Evolutionary conservation across 1,139 yeast species (phyloP).

Genomic region (Sugiyamaella neomexicana): DNA sequence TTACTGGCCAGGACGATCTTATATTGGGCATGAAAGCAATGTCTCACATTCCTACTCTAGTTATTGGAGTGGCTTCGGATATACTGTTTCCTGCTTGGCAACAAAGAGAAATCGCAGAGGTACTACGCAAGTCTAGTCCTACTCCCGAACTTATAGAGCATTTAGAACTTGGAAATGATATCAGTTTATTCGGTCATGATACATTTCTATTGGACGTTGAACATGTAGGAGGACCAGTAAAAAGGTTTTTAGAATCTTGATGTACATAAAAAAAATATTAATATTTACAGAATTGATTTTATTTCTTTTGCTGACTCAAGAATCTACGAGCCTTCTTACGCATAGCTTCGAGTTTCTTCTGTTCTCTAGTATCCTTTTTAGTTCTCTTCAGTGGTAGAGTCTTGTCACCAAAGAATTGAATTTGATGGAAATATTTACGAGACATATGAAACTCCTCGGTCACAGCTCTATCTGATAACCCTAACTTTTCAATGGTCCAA

Average conservation of each 20-base stretch:
- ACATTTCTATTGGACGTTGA: conserved; percentile 78
- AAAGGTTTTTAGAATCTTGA: conserved; percentile 51
- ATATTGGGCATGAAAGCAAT: conserved; percentile 63
- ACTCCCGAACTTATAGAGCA: conserved; percentile 48
- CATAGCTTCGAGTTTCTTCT: conserved; percentile 32
- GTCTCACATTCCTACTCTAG: conserved; percentile 65
- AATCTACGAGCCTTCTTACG: conserved; percentile 36
- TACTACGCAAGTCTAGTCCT: conserved; percentile 50
- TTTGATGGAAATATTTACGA: conserved; percentile 80
- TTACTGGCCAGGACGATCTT: conserved; percentile 52
- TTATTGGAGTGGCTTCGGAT: conserved; percentile 90
- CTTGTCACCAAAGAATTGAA: conserved; percentile 70
- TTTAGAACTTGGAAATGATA: conserved; percentile 70
- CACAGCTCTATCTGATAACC: conserved; percentile 78
- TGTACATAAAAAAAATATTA: conserved; percentile 5
- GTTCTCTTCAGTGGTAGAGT: conserved; percentile 37
- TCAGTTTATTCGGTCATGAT: conserved; percentile 86
- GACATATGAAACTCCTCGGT: conserved; percentile 82
- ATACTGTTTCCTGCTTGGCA: conserved; percentile 94
- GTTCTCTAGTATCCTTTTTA: conserved; percentile 35
- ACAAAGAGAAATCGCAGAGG: conserved; percentile 75
- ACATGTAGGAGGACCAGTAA: conserved; percentile 77
- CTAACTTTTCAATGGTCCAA: conserved; percentile 83
- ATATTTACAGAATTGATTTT: not conserved
- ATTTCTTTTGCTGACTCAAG: conserved; percentile 18